Percentiles rank a stretch among this genome's conserved stretches.
phyloP scores from a whole-genome alignment of 2,329 filamentous ascomycete species.

The Apiospora aurea region DNA sequence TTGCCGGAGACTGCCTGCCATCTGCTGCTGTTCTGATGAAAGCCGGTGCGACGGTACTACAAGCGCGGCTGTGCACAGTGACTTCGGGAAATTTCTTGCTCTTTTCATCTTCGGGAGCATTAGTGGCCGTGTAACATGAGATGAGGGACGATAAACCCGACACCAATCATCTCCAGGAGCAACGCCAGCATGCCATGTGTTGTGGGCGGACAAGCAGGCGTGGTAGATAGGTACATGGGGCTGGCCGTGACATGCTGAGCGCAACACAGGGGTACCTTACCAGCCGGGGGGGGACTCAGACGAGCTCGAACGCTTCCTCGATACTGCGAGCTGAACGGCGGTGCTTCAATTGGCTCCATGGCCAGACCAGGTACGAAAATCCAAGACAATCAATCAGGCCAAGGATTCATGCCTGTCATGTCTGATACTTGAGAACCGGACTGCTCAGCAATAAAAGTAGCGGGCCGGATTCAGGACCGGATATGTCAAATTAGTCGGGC shows the following conservation, averaged over 20 bases:
- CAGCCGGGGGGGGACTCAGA: background rate
- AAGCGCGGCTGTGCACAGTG: conserved; percentile 45
- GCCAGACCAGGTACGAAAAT: background rate
- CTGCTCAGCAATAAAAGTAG: background rate
- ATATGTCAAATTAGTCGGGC: conserved; percentile 16
- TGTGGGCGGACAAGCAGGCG: conserved; percentile 37
- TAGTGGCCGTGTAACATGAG: conserved; percentile 39
- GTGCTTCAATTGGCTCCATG: conserved; percentile 4
- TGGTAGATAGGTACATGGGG: background rate
- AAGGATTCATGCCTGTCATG: conserved; percentile 1
- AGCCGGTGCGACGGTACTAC: conserved; percentile 37
- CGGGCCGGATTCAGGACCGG: background rate
- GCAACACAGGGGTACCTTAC: background rate
- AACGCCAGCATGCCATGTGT: conserved; percentile 41
- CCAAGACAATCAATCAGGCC: conserved; percentile 4
- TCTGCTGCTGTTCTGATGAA: conserved; percentile 26
- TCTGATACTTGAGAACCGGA: background rate
- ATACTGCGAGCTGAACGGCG: background rate
- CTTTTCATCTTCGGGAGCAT: conserved; percentile 41
- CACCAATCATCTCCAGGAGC: conserved; percentile 3
- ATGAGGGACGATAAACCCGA: conserved; percentile 39
- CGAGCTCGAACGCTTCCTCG: background rate
- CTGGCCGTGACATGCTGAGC: conserved; percentile 4
- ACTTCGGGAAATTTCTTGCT: conserved; percentile 45
- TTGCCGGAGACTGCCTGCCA: conserved; percentile 13